Evolutionary conservation across 1,284 basidiomycete species (phyloP).

Genomic region (Trichosporon coremiiforme): DNA sequence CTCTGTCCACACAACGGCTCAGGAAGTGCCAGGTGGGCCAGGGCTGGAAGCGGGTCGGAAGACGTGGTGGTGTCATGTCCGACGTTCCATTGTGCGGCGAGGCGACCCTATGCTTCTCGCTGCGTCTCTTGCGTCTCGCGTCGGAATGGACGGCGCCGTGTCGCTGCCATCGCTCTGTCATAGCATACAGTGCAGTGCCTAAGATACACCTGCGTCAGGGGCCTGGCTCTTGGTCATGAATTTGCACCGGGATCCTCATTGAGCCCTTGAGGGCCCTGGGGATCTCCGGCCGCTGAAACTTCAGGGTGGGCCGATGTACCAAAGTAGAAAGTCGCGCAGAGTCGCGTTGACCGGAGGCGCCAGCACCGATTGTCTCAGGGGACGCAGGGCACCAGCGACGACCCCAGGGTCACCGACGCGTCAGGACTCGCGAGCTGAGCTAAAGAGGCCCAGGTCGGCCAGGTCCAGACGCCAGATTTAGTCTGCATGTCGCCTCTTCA

Average conservation of each 20-base stretch:
- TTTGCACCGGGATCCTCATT: background rate
- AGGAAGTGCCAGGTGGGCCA: background rate
- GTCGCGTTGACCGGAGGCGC: background rate
- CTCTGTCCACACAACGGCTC: background rate
- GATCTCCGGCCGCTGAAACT: conserved; percentile 13
- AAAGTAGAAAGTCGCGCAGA: conserved; percentile 9
- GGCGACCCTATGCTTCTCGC: background rate
- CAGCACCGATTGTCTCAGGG: background rate
- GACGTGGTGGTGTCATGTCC: background rate
- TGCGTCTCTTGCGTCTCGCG: too few species aligned
- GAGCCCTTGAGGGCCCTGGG: background rate
- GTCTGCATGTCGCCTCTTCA: background rate
- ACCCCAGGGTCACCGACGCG: background rate
- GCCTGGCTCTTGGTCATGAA: background rate
- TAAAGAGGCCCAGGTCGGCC: conserved; percentile 9
- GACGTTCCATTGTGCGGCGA: background rate
- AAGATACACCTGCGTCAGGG: background rate
- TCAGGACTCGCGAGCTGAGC: conserved; percentile 8
- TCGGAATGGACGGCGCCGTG: conserved; percentile 1
- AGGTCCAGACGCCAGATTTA: conserved; percentile 5
- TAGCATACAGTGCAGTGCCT: too few species aligned
- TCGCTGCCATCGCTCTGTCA: too few species aligned
- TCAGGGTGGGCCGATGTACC: background rate
- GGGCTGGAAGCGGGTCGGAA: background rate
- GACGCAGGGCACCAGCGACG: too few species aligned